Evolutionary conservation across 805 yeast species (phyloP).

Genomic region (Kuraishia ogatae): DNA sequence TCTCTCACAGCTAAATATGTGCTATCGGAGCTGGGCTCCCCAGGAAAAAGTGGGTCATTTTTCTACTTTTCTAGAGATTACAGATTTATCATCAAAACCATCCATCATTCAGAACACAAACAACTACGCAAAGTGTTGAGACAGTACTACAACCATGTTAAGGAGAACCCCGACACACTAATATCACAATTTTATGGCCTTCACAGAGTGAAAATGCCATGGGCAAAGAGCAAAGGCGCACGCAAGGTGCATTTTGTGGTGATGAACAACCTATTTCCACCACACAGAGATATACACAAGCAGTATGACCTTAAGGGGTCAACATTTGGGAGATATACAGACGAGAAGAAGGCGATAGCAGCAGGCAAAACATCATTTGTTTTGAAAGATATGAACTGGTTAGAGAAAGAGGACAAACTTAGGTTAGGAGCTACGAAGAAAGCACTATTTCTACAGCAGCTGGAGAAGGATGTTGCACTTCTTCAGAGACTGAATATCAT

Average conservation of each 20-base stretch:
- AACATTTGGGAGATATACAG: conserved; percentile 67
- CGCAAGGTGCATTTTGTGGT: conserved; percentile 87
- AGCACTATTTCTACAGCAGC: conserved; percentile 53
- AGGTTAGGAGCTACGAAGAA: conserved; percentile 68
- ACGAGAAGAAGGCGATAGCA: conserved; percentile 21
- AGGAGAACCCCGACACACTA: conserved; percentile 77
- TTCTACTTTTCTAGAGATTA: conserved; percentile 93
- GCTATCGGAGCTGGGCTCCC: conserved; percentile 85
- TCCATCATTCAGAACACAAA: conserved; percentile 86
- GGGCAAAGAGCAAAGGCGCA: conserved; percentile 35
- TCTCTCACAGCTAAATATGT: conserved; percentile 91
- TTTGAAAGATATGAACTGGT: conserved; percentile 84
- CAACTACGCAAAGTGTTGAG: conserved; percentile 67
- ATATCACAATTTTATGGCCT: conserved; percentile 95
- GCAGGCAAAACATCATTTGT: conserved; percentile 32
- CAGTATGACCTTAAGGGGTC: conserved; percentile 94
- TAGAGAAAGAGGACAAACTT: conserved; percentile 56
- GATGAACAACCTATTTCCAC: conserved; percentile 96
- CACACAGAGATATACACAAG: conserved; percentile 75
- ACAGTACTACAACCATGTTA: conserved; percentile 75
- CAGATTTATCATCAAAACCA: conserved; percentile 90
- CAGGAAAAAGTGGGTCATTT: conserved; percentile 95
- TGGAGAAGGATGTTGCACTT: conserved; percentile 65
- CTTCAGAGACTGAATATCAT: conserved; percentile 73
- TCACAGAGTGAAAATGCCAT: conserved; percentile 87